Evolutionary conservation across 2,329 filamentous ascomycete genomes (phyloP), one percentile per base, ranked within the genome.

Genomic region (Nigrospora osmanthi): DNA sequence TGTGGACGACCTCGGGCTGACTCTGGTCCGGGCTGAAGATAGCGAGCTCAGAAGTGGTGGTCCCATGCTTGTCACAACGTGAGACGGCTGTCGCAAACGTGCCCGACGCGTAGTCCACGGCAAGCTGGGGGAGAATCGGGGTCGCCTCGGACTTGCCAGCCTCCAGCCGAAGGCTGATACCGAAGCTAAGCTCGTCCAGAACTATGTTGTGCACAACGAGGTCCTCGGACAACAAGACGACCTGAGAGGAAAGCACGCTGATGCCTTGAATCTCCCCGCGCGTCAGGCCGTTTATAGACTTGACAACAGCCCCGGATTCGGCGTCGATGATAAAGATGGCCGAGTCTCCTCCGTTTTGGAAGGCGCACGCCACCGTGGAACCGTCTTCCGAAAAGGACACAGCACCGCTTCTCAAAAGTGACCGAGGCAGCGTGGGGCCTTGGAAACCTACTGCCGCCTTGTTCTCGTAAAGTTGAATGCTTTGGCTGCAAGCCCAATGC

Each of bases 131-230:
- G 50, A 83, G 66, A 39, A 76, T 62, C 47, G 66, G 60, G 41
- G 62, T 61, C 46, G 64, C 39, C 46, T 49, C 47, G 4, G 49
- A 57, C 16, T 60, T 59, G n/a, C 62, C 53, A 11, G 62, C 57
- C 42, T 70, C 40, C 40, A 31, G 62, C 35, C 65, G 71, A 13
- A 89, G 67, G 23, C 75, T 68, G 42, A 85, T 71, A 40, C 79
- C 80, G 57, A 85, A 89, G 33, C 79, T 76, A 39, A 90, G 72
- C 54, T 83, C 76, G 55, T 95, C 87, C 42, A 81, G 74, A 9
- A 97, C 87, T 11, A 94, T 76, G 61, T 98, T 87, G 72, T 89
- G 95, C 33, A 95, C 83, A 35, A 80, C 73, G 10, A 96, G 72
- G 28, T 80, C 76, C 37, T 84, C 75, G 0, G 88, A 88, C 1